Percentiles rank a stretch among this genome's conserved stretches.
phyloP scores from a whole-genome alignment of 805 yeast species.

The Candida tammaniensis region DNA sequence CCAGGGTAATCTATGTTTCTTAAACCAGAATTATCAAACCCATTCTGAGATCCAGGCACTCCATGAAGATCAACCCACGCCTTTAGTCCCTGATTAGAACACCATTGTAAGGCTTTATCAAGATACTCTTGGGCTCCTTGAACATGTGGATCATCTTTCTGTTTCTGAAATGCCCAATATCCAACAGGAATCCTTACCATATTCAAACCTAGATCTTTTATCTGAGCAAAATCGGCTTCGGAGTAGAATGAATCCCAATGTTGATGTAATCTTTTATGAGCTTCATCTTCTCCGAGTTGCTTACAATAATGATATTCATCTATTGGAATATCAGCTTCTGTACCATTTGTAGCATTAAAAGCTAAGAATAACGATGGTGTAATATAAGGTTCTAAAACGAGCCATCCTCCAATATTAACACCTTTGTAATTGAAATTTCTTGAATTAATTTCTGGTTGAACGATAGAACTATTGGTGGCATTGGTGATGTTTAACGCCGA shows the following conservation, averaged over 20 bases:
- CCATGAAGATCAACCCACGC: conserved; percentile 82
- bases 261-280: conserved; percentile 36
- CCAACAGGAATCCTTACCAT: conserved; percentile 75
- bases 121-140: conserved; percentile 67
- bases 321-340: conserved; percentile 41
- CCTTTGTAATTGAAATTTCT: conserved; percentile 17
- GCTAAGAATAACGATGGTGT: conserved; percentile 59
- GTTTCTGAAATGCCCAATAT: conserved; percentile 70
- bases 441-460: conserved; percentile 13
- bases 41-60: conserved; percentile 83
- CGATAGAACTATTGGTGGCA: conserved; percentile 1
- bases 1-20: conserved; percentile 43
- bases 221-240: conserved; percentile 55
- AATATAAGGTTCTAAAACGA: conserved; percentile 67
- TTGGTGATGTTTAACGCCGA: not conserved
- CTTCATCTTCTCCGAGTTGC: conserved; percentile 45
- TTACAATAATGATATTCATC: conserved; percentile 60
- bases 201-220: conserved; percentile 55
- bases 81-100: conserved; percentile 53
- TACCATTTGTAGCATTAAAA: conserved; percentile 12
- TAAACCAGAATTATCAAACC: conserved; percentile 79
- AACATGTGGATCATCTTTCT: conserved; percentile 58
- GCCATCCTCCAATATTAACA: conserved; percentile 62
- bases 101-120: conserved; percentile 69
- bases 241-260: conserved; percentile 64